Evolutionary conservation across 768 basidiomycete genomes (phyloP).

Genomic region (Dentipellis sp.): DNA sequence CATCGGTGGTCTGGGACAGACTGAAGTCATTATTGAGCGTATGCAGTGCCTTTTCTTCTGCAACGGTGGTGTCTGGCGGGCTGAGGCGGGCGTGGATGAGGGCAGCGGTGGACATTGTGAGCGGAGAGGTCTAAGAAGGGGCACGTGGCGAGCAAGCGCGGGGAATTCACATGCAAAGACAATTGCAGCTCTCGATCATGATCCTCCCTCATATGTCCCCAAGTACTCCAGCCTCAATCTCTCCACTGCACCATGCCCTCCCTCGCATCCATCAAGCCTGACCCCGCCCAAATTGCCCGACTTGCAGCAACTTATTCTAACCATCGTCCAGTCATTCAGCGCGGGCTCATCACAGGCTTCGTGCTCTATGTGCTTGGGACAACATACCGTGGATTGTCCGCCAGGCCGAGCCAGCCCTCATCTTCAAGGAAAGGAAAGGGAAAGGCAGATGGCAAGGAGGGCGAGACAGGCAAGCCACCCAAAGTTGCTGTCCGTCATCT

Average conservation of each 20-base stretch:
- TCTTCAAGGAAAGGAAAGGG: constrained; percentile 24
- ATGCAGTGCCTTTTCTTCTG: constrained; percentile 26
- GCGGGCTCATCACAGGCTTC: constrained; percentile 57
- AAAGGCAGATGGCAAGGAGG: constrained; percentile 25
- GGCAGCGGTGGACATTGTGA: constrained; percentile 13
- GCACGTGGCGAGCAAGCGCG: neutral
- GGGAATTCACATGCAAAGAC: neutral
- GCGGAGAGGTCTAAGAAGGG: neutral
- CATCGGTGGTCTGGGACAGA: constrained; percentile 26
- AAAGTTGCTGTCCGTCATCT: constrained; percentile 55
- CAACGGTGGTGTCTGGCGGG: constrained; percentile 32
- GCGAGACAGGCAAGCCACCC: constrained; percentile 33
- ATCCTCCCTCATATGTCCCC: neutral
- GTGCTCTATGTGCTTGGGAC: constrained; percentile 60
- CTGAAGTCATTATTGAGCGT: constrained; percentile 37
- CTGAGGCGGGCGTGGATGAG: constrained; percentile 40
- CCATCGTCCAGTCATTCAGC: constrained; percentile 68
- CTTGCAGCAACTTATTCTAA: constrained; percentile 44
- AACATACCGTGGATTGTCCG: constrained; percentile 50
- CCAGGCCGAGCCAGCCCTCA: constrained; percentile 26
- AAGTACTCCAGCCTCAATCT: neutral
- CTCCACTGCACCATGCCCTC: constrained; percentile 18
- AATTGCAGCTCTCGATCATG: neutral
- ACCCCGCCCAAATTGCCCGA: constrained; percentile 30
- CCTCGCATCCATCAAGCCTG: constrained; percentile 20